Evolutionary conservation across 1,284 basidiomycete species (phyloP).

Genomic region (Cryptococcus wingfieldii): DNA sequence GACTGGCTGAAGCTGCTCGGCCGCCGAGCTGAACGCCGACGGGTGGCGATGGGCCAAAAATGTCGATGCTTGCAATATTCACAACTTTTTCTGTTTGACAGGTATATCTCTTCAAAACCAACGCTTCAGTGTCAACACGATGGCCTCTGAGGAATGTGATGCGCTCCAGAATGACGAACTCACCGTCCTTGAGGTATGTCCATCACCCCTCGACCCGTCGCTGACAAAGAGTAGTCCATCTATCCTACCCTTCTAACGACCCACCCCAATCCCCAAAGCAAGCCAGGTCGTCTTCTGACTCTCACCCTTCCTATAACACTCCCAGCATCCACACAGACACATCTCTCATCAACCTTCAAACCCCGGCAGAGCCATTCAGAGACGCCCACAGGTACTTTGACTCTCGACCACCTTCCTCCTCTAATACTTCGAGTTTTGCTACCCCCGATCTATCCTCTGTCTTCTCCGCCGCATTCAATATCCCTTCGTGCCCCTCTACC

Average conservation of each 20-base stretch:
- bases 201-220: background rate
- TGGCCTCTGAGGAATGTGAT: slow-evolving; percentile 3
- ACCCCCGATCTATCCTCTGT: slow-evolving; percentile 28
- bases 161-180: slow-evolving; percentile 34
- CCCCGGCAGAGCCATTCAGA: background rate
- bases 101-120: too few species aligned
- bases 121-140: too few species aligned
- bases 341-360: background rate
- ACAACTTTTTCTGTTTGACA: too few species aligned
- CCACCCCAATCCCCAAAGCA: slow-evolving; percentile 12
- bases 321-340: slow-evolving; percentile 2
- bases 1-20: too few species aligned
- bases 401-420: slow-evolving; percentile 33
- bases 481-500: slow-evolving; percentile 18
- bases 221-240: slow-evolving; percentile 27
- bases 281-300: slow-evolving; percentile 16
- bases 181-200: slow-evolving; percentile 31
- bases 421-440: slow-evolving; percentile 23
- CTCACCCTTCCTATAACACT: slow-evolving; percentile 31
- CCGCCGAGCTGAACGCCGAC: too few species aligned
- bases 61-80: too few species aligned
- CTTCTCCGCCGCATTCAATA: slow-evolving; percentile 14
- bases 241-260: slow-evolving; percentile 24
- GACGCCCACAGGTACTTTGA: slow-evolving; percentile 10
- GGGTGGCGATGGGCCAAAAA: too few species aligned